Evolutionary conservation across 805 yeast species (phyloP).

Genomic region (Saccharomycopsis fodiens): DNA sequence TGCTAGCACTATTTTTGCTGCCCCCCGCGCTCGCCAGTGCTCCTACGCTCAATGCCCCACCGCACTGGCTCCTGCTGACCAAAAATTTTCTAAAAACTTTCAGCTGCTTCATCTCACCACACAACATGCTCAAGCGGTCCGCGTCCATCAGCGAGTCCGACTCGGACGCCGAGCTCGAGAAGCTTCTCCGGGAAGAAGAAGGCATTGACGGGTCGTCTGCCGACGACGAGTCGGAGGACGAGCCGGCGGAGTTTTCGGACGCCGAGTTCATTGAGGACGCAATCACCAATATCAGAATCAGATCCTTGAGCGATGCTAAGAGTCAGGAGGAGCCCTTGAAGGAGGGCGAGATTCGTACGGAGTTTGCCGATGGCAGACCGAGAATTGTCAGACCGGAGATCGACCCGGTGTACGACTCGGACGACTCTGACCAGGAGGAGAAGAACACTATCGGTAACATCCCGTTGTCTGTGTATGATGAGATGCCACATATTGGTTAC

Average conservation of each 20-base stretch:
- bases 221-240: conserved; percentile 29
- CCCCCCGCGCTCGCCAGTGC: too few species aligned
- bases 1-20: too few species aligned
- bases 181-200: conserved; percentile 49
- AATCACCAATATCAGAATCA: conserved; percentile 42
- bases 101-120: not conserved
- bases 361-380: conserved; percentile 65
- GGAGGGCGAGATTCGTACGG: conserved; percentile 18
- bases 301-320: conserved; percentile 39
- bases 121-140: not conserved
- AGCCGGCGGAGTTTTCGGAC: conserved; percentile 37
- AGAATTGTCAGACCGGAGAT: conserved; percentile 81
- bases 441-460: conserved; percentile 88
- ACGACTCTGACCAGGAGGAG: conserved; percentile 71
- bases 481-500: conserved; percentile 95
- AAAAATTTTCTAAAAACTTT: not conserved
- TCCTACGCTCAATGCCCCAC: too few species aligned
- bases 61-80: too few species aligned
- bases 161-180: conserved; percentile 57
- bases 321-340: conserved; percentile 22
- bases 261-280: conserved; percentile 40
- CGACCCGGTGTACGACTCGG: conserved; percentile 90
- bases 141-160: conserved; percentile 26
- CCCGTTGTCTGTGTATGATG: conserved; percentile 90
- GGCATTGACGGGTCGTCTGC: conserved; percentile 24